Evolutionary conservation across 2,329 filamentous ascomycete species (phyloP).

Genomic region (Fusarium anthophilum): DNA sequence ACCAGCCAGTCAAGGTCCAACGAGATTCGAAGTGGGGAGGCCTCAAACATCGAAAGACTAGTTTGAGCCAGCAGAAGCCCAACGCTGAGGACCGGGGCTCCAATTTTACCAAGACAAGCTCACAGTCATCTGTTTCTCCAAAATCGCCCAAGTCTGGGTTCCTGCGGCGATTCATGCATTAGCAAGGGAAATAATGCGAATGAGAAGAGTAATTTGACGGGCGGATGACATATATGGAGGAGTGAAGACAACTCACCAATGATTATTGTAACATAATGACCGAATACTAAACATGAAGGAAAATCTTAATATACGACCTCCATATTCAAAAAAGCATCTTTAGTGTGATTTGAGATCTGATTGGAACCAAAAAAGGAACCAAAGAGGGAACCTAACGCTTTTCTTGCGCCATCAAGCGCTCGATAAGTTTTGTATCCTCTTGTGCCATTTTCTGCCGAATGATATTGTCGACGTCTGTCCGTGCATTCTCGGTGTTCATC

Average conservation of each 20-base stretch:
- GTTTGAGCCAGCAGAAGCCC: conserved; percentile 43
- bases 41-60: conserved; percentile 54
- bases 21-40: conserved; percentile 59
- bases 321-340: neutral
- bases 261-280: conserved; percentile 25
- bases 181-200: conserved; percentile 20
- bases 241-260: conserved; percentile 28
- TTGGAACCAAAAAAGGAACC: neutral
- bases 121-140: conserved; percentile 24
- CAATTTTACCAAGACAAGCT: neutral
- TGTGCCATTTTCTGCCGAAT: conserved; percentile 57
- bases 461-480: conserved; percentile 47
- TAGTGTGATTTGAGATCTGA: neutral
- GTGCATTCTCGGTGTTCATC: conserved; percentile 49
- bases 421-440: conserved; percentile 60
- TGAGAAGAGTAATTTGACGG: neutral
- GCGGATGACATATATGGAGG: conserved; percentile 1
- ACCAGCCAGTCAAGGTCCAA: conserved; percentile 53
- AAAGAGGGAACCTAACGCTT: conserved; percentile 38
- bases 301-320: neutral
- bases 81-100: conserved; percentile 33
- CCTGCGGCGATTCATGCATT: conserved; percentile 57
- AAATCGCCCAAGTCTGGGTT: conserved; percentile 52
- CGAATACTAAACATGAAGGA: conserved; percentile 21
- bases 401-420: conserved; percentile 59